Evolutionary conservation across 306 rosid genomes (phyloP).

Genomic region (Dalbergia cultrata): DNA sequence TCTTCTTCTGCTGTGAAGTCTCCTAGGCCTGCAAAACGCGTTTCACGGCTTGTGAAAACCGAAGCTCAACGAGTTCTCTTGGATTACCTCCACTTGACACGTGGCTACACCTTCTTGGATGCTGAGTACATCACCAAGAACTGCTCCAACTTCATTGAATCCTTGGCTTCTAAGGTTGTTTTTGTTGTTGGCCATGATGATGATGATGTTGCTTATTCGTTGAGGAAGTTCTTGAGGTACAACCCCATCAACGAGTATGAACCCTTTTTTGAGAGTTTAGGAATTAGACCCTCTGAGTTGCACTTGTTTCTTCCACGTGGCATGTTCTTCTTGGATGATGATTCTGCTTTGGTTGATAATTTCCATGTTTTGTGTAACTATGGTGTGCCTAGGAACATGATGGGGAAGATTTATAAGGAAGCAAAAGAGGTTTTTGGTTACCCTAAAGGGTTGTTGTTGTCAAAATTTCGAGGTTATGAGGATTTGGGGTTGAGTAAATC

Average conservation of each 20-base stretch:
- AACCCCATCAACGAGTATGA: conserved; percentile 87
- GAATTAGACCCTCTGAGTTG: conserved; percentile 63
- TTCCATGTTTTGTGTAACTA: conserved; percentile 62
- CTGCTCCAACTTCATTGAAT: conserved; percentile 64
- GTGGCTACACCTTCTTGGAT: conserved; percentile 60
- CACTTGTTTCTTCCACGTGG: conserved; percentile 57
- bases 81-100: conserved; percentile 74
- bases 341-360: conserved; percentile 62
- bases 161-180: conserved; percentile 53
- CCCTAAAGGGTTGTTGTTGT: conserved; percentile 56
- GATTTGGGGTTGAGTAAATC: conserved; percentile 71
- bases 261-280: conserved; percentile 85
- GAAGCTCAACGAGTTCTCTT: conserved; percentile 63
- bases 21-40: conserved; percentile 30
- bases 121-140: conserved; percentile 82
- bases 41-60: conserved; percentile 49
- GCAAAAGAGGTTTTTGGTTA: conserved; percentile 71
- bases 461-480: conserved; percentile 65
- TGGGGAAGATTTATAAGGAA: conserved; percentile 71
- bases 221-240: conserved; percentile 63
- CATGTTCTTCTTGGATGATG: conserved; percentile 67
- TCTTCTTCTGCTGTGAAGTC: neutral
- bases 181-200: neutral
- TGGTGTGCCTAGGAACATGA: conserved; percentile 70
- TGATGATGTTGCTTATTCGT: conserved; percentile 51